Evolutionary conservation across 352 stramenopile species (phyloP).

Genomic region (Thraustotheca clavata): DNA sequence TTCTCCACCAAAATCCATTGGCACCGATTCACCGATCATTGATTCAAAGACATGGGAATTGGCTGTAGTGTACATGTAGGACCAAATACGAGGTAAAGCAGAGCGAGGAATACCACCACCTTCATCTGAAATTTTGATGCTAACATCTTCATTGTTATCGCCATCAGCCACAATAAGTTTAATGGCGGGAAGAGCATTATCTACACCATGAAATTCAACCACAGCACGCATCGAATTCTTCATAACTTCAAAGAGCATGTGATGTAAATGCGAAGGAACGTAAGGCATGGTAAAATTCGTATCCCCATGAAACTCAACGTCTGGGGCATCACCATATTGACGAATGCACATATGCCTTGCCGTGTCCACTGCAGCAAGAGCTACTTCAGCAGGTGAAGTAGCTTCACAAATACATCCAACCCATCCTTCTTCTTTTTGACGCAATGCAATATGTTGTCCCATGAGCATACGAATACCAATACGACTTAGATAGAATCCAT

Average conservation of each 20-base stretch:
- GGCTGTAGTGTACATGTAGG: conserved; percentile 99
- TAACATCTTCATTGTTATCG: conserved; percentile 98
- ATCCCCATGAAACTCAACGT: conserved; percentile 97
- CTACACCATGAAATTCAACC: conserved; percentile 95
- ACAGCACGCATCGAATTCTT: conserved; percentile 99
- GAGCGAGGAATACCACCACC: conserved; percentile 97
- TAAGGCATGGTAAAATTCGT: conserved; percentile 99
- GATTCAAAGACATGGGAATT: conserved; percentile 90
- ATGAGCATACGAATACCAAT: conserved; percentile 99
- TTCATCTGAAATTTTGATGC: conserved; percentile 99
- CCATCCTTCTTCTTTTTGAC: conserved; percentile 83
- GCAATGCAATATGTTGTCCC: conserved; percentile 97
- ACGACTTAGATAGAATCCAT: conserved; percentile 98
- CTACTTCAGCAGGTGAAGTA: conserved; percentile 95
- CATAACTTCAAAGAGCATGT: conserved; percentile 99
- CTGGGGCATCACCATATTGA: conserved; percentile 98
- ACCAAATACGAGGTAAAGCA: conserved; percentile 98
- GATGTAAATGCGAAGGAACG: conserved; percentile 91
- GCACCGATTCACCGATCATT: conserved; percentile 52
- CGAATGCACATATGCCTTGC: conserved; percentile 98
- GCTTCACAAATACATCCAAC: conserved; percentile 93
- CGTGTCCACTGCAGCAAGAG: conserved; percentile 95
- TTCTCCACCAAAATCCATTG: conserved; percentile 80
- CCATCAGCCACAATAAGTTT: conserved; percentile 99
- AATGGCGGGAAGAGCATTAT: conserved; percentile 97